Evolutionary conservation across 331 rosid genomes (phyloP).

Genomic region (Malus hybrid): DNA sequence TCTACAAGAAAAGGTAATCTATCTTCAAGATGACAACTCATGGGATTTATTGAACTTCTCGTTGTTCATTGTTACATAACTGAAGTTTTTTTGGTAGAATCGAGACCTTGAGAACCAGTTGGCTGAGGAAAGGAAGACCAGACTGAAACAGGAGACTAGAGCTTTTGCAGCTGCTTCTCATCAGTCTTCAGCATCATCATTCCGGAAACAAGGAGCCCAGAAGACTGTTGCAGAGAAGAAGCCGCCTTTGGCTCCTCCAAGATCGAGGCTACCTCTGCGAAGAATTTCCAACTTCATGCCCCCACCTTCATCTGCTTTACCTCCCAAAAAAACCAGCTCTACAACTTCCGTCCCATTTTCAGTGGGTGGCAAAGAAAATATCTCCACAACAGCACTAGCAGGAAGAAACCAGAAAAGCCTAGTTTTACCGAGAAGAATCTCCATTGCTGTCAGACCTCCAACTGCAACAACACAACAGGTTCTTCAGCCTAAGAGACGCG

Average conservation of each 20-base stretch:
- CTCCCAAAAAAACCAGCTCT: constrained; percentile 23
- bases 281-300: constrained; percentile 59
- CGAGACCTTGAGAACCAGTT: constrained; percentile 88
- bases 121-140: constrained; percentile 75
- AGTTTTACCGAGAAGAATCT: constrained; percentile 49
- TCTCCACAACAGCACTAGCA: constrained; percentile 27
- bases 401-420: constrained; percentile 17
- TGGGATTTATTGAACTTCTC: neutral
- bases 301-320: constrained; percentile 39
- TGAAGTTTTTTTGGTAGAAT: constrained; percentile 43
- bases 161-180: constrained; percentile 49
- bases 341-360: constrained; percentile 17
- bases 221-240: constrained; percentile 45
- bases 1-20: constrained; percentile 86
- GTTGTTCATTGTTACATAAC: neutral
- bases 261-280: constrained; percentile 60
- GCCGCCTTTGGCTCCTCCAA: constrained; percentile 79
- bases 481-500: constrained; percentile 78
- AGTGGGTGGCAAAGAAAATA: constrained; percentile 64
- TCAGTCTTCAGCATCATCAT: constrained; percentile 34
- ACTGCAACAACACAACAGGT: constrained; percentile 7
- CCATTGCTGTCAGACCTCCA: constrained; percentile 59
- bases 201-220: constrained; percentile 22
- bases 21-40: neutral
- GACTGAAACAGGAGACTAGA: constrained; percentile 76